These are phyloP conservation scores for Vachellia collinsii DNA, from an alignment of 306 rosid genomes.

Conservation along the genomic window DNA sequence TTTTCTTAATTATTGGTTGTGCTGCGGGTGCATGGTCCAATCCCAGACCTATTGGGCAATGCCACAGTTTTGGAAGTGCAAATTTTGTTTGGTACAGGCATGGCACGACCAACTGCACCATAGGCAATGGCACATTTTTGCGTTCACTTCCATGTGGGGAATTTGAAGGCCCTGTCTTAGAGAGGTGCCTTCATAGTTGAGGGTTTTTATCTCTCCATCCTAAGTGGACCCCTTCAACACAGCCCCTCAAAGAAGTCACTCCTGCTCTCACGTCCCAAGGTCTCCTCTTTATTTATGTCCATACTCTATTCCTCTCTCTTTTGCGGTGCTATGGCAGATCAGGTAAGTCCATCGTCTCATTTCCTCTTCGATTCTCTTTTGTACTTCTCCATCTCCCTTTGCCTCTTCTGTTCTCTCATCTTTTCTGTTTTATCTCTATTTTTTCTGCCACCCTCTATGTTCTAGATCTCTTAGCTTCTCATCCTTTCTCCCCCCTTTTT, in stretches of 20 bases:
- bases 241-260: constrained; percentile 6
- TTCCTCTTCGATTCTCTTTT: neutral
- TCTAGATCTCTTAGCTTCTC: neutral
- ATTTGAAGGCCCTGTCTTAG: neutral
- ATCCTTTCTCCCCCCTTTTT: neutral
- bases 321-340: neutral
- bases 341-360: neutral
- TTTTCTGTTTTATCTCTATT: neutral
- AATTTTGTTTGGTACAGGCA: neutral
- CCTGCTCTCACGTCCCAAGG: neutral
- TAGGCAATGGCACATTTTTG: neutral
- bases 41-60: neutral
- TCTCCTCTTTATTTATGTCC: neutral
- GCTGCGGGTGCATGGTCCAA: neutral
- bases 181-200: constrained; percentile 11
- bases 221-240: neutral
- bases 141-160: neutral
- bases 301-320: neutral
- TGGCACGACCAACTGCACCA: neutral
- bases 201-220: neutral
- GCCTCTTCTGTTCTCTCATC: neutral
- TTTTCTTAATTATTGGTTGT: neutral
- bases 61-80: neutral
- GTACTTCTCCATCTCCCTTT: neutral
- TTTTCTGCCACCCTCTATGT: neutral